Base-by-base conservation (phyloP, 2,329 filamentous ascomycete genomes). In the Cladosporium sp. region DNA sequence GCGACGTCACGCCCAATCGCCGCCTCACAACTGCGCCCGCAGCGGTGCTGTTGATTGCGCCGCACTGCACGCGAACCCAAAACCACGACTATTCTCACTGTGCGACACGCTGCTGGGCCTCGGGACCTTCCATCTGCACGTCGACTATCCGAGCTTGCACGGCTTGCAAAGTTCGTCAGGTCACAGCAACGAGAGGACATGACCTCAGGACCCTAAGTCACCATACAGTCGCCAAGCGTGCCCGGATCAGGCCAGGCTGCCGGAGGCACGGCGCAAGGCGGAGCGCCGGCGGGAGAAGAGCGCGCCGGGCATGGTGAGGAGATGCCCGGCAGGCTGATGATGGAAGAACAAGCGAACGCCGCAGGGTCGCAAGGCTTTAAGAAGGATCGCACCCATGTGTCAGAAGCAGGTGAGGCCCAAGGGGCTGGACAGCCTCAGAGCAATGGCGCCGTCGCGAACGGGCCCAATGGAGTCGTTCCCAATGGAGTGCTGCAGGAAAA, bases 321-420 rank as follows among this genome's bases (percentile, higher is more conserved):
- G 53, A 77, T 77, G 74, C 74, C 74, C 59, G 74, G 74, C 59
- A 65, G 74, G 61, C 64, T 75, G 64, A 69, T 68, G 59, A 77
- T 77, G 75, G 70, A 74, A 60, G 62, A 72, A 60, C 71, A 68
- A 66, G 68, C 67, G 43, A 46, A 43, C 60, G 66, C 63, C 58
- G 63, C 69, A 49, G 68, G 66, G 58, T 65, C 67, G 45, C 61
- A 59, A 52, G 63, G 65, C 55, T 57, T 64, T 43, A 66, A 67
- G 56, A 67, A 66, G 55, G 62, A 63, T 42, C 59, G 59, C 40
- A 61, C 54, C 51, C 56, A 65, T 54, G 61, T 57, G 51, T 59
- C 59, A 60, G 57, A 55, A 54, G 51, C 42, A 44, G 53, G 54
- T 9, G 52, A 56, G 28, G 42, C 57, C 49, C 60, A 54, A 42